Base-by-base conservation (phyloP, 2,329 filamentous ascomycete genomes). In the Colletotrichum camelliae region DNA sequence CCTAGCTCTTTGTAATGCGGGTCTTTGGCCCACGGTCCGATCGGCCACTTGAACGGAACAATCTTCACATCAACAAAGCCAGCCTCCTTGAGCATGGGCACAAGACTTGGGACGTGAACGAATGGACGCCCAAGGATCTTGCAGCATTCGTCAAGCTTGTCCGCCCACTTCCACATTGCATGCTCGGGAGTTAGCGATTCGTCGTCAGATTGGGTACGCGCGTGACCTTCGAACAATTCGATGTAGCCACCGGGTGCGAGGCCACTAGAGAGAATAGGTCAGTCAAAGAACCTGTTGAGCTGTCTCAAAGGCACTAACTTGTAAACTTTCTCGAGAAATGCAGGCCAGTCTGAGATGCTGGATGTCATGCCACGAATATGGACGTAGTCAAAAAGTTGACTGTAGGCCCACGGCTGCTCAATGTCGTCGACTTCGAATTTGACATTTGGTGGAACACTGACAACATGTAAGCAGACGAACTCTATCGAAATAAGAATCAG, bases 1-100 rank as follows among this genome's bases (percentile, higher is more conserved):
- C 85, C 84, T 5, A 85, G 77, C 73, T 83, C 80, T 75, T 84
- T 84, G 66, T 82, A 78, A 68, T 80, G 78, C 9, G 72, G 68
- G 58, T 84, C 82, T 31, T 81, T 81, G 12, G 65, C 18, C 65
- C 65, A 67, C 5, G 29, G 43, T 4, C 31, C 31, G 7, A 37
- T 12, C 0, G 84, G 84, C 80, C 83, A 83, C 77, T 83, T 83
- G 75, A 78, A 78, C 15, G 78, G 79, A 12, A 78, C 75, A 35
- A 80, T 78, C 1, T 79, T 70, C 24, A 85, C 77, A 69, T 85
- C 80, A 4, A 80, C 79, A 72, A 84, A 86, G 2, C 83, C 84
- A 10, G 81, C 81, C 1, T 79, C 82, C 3, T 72, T 27, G 58
- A 85, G 9, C 0, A 61, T 57, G 1, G 70, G 35, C 4, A n/a